Evolutionary conservation across 495 filamentous ascomycete genomes (phyloP).

Genomic region (Collariella sp.): DNA sequence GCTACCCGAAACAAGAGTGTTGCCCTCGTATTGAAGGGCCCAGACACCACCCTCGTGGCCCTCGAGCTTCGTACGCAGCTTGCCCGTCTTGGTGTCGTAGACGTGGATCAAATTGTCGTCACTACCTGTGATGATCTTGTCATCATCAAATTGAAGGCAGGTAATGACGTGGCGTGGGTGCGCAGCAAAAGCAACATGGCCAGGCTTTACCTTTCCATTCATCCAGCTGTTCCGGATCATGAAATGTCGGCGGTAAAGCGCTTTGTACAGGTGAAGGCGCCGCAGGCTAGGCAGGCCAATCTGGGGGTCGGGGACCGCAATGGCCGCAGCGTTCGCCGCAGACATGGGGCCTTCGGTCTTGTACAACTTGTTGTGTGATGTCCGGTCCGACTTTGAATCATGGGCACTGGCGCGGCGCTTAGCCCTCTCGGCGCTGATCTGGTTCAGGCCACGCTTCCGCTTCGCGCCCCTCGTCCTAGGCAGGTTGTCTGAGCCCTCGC

Average conservation of each 20-base stretch:
- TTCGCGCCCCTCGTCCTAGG: conserved; percentile 27
- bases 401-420: conserved; percentile 45
- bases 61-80: conserved; percentile 67
- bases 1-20: conserved; percentile 89
- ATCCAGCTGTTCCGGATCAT: conserved; percentile 90
- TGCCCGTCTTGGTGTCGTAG: conserved; percentile 93
- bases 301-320: conserved; percentile 72
- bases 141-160: conserved; percentile 92
- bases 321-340: conserved; percentile 70
- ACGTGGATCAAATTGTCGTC: conserved; percentile 98
- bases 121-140: conserved; percentile 95
- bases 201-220: conserved; percentile 71
- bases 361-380: conserved; percentile 28
- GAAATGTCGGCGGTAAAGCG: conserved; percentile 85
- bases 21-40: conserved; percentile 94
- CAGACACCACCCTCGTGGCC: conserved; percentile 97
- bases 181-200: conserved; percentile 89
- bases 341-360: conserved; percentile 74
- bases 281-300: conserved; percentile 70
- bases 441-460: conserved; percentile 36
- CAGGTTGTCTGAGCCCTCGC: conserved; percentile 23
- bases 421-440: conserved; percentile 38
- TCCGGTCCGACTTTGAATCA: conserved; percentile 33
- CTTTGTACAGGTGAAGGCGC: conserved; percentile 88
- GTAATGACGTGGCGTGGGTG: conserved; percentile 96